phyloP scores from a whole-genome alignment of 305 asterid genomes.

The Solanum hybrid region DNA sequence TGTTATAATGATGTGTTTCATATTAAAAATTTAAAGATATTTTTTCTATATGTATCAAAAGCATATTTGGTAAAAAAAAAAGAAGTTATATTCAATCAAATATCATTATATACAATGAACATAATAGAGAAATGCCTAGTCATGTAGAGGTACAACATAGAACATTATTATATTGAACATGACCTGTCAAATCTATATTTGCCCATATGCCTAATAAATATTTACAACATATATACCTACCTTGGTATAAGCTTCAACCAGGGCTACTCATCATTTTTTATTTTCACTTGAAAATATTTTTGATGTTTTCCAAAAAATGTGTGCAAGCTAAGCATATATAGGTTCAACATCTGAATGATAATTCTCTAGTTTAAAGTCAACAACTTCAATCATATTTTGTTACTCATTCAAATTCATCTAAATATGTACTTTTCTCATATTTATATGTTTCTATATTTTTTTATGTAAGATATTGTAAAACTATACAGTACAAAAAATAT shows the following conservation, averaged over 20 bases:
- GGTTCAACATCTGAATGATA: conserved; percentile 2
- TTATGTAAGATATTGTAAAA: no score
- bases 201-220: background rate
- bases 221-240: background rate
- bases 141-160: background rate
- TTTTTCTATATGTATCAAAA: background rate
- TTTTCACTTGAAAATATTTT: background rate
- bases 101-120: background rate
- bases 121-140: background rate
- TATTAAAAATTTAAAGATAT: background rate
- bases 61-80: background rate
- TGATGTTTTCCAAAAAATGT: background rate
- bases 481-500: no score
- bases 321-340: background rate
- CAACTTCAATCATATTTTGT: no score
- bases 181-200: background rate
- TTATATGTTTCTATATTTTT: no score
- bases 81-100: background rate
- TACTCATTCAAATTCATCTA: no score
- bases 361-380: background rate
- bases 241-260: background rate
- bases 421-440: no score
- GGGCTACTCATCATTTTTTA: background rate
- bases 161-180: background rate
- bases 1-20: background rate